A percentile compares a stretch with the other conserved stretches of the same genome.
These are phyloP conservation scores for Taiwanofungus camphoratus DNA, from an alignment of 1,284 basidiomycete genomes.

Conservation along the genomic window DNA sequence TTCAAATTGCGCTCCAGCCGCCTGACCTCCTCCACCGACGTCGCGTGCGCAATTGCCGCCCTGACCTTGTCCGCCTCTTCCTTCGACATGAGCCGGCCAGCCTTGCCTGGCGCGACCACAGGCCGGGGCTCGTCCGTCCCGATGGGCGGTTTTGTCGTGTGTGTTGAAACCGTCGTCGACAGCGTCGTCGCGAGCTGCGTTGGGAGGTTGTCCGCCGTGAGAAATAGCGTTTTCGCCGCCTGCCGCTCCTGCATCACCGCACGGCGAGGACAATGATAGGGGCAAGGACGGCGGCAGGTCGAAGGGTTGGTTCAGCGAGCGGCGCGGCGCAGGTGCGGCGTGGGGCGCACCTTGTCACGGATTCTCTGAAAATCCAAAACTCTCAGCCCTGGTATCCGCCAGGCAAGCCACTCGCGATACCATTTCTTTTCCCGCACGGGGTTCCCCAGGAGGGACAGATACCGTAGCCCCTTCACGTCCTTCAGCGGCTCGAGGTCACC, in stretches of 20 bases:
- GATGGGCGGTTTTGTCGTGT: conserved; percentile 50
- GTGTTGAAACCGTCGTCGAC: conserved; percentile 64
- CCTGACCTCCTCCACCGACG: conserved; percentile 87
- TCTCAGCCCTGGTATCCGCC: conserved; percentile 78
- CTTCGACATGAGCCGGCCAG: conserved; percentile 84
- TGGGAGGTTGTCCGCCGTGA: conserved; percentile 69
- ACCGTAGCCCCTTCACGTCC: conserved; percentile 74
- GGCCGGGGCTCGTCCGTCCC: conserved; percentile 71
- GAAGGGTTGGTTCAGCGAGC: neutral
- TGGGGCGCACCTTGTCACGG: conserved; percentile 80
- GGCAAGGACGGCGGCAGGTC: neutral
- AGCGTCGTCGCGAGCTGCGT: conserved; percentile 80
- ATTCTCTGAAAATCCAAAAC: conserved; percentile 97
- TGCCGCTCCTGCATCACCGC: conserved; percentile 59
- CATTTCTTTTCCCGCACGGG: conserved; percentile 91
- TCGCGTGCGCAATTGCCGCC: conserved; percentile 86
- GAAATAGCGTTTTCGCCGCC: conserved; percentile 68
- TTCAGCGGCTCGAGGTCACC: conserved; percentile 85
- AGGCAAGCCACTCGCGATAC: conserved; percentile 94
- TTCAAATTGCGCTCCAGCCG: conserved; percentile 82
- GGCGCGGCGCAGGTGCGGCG: neutral
- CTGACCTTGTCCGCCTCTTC: conserved; percentile 90
- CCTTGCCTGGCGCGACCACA: conserved; percentile 52
- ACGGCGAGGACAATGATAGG: too few species aligned
- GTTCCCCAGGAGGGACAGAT: conserved; percentile 84